Conservation (phyloP, 257 asterid genomes). For the Solanum phureja region DNA sequence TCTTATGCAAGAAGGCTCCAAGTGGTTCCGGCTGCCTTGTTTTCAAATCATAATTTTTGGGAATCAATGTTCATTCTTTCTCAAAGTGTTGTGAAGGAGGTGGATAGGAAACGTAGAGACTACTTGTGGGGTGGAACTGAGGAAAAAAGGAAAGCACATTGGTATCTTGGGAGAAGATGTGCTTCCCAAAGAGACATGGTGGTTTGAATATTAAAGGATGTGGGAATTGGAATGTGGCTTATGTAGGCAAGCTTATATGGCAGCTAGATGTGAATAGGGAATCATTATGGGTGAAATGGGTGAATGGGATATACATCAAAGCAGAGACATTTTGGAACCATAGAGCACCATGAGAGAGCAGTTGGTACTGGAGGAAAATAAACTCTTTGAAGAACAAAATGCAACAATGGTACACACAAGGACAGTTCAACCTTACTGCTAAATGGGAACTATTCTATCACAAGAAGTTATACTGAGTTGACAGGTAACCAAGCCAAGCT, state of each 20-base stretch:
- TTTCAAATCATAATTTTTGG: not conserved
- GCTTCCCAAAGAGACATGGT: too few relatives aligned
- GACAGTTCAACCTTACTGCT: not conserved
- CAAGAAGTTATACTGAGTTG: too few relatives aligned
- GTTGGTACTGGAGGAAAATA: not conserved
- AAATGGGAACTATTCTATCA: too few relatives aligned
- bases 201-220: too few relatives aligned
- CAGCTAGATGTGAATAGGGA: not conserved
- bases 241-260: too few relatives aligned
- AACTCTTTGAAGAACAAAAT: too few relatives aligned
- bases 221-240: too few relatives aligned
- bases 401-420: not conserved
- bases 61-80: not conserved
- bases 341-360: not conserved
- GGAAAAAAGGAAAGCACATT: too few relatives aligned
- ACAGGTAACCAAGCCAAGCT: too few relatives aligned
- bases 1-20: not conserved
- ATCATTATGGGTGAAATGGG: not conserved
- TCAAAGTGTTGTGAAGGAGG: not conserved
- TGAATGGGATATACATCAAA: not conserved
- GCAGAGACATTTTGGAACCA: not conserved
- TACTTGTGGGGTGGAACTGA: too few relatives aligned
- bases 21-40: not conserved
- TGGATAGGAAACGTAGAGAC: too few relatives aligned
- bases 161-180: too few relatives aligned